Conservation (phyloP, 371 early-diverging fungal genomes). For the Batkoa obscura region DNA sequence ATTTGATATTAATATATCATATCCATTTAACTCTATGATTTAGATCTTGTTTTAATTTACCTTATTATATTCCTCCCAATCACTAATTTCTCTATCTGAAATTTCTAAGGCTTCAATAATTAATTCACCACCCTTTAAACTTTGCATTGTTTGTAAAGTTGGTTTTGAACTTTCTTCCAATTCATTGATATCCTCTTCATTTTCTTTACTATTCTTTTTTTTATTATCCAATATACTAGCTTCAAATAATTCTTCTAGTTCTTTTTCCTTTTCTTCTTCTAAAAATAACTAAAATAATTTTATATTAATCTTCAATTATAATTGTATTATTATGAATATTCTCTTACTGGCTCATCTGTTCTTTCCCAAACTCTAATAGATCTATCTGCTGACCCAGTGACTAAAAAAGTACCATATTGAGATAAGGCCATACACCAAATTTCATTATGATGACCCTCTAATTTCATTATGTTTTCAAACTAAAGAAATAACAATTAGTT, state of each 20-base stretch:
- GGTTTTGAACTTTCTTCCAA: slow-evolving; percentile 50
- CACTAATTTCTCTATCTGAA: slow-evolving; percentile 56
- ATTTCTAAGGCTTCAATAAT: slow-evolving; percentile 79
- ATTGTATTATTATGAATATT: not conserved
- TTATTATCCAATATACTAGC: slow-evolving; percentile 42
- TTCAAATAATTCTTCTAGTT: slow-evolving; percentile 76
- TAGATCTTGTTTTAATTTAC: slow-evolving; percentile 10
- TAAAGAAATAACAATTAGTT: slow-evolving; percentile 7
- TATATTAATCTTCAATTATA: not conserved
- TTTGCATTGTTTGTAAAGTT: slow-evolving; percentile 67
- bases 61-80: slow-evolving; percentile 38
- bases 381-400: slow-evolving; percentile 76
- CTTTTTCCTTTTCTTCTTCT: slow-evolving; percentile 90
- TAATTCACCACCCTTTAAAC: slow-evolving; percentile 80
- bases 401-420: slow-evolving; percentile 67
- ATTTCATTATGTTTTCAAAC: slow-evolving; percentile 83
- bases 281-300: slow-evolving; percentile 38
- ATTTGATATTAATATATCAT: slow-evolving; percentile 30
- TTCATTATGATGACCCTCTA: slow-evolving; percentile 81
- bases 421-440: slow-evolving; percentile 81
- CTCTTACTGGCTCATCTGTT: slow-evolving; percentile 69
- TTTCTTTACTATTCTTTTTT: slow-evolving; percentile 31
- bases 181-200: slow-evolving; percentile 20
- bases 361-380: slow-evolving; percentile 85
- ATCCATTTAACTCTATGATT: slow-evolving; percentile 16